Evolutionary conservation across 371 early-diverging fungal species (phyloP).

Genomic region (Mucor velutinosus): DNA sequence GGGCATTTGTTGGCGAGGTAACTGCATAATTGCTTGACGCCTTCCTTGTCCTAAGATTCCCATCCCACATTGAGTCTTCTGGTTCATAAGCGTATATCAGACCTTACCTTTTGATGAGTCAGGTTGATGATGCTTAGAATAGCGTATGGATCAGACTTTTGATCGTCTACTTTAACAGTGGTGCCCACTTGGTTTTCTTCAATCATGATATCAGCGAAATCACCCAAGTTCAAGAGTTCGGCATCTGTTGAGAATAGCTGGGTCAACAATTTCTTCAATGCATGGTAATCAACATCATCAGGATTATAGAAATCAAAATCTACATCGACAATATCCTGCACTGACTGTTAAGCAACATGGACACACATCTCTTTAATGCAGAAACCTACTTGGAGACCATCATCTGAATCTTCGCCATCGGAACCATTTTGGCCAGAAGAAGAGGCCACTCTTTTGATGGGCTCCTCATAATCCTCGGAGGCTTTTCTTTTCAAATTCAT

Average conservation of each 20-base stretch:
- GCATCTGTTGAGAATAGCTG: conserved; percentile 84
- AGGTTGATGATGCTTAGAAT: conserved; percentile 81
- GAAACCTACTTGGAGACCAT: conserved; percentile 39
- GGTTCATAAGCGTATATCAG: conserved; percentile 1
- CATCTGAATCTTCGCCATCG: conserved; percentile 55
- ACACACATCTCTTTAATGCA: not conserved
- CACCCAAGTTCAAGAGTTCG: conserved; percentile 72
- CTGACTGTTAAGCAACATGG: not conserved
- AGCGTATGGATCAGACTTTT: conserved; percentile 88
- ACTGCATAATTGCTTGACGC: conserved; percentile 53
- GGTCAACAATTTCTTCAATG: conserved; percentile 81
- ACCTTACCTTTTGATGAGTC: conserved; percentile 56
- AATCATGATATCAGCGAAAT: conserved; percentile 85
- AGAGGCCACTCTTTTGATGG: conserved; percentile 17
- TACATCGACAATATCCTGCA: conserved; percentile 82
- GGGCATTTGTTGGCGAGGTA: conserved; percentile 72
- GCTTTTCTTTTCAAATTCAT: conserved; percentile 46
- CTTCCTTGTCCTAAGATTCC: conserved; percentile 47
- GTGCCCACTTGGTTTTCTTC: conserved; percentile 84
- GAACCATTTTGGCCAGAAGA: conserved; percentile 17
- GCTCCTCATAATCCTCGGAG: conserved; percentile 14
- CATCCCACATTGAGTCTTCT: not conserved
- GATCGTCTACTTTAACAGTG: conserved; percentile 85
- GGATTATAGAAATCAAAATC: conserved; percentile 96
- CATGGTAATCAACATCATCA: conserved; percentile 87